phyloP scores from a whole-genome alignment of 805 yeast species.

The Ogataea nonfermentans region DNA sequence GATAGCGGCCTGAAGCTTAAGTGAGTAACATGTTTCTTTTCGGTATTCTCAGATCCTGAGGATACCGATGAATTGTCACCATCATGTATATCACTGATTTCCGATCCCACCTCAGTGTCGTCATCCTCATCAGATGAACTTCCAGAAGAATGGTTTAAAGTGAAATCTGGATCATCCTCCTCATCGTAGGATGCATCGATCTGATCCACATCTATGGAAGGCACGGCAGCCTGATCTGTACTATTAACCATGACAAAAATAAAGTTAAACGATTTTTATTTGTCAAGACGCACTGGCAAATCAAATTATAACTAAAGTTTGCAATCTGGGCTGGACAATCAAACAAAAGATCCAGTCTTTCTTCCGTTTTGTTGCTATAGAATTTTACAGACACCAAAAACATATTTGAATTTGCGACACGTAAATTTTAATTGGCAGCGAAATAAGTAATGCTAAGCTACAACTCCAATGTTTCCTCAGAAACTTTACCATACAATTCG shows the following conservation, averaged over 20 bases:
- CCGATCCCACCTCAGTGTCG: slow-evolving; percentile 17
- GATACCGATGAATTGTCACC: slow-evolving; percentile 18
- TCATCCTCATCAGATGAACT: slow-evolving; percentile 18
- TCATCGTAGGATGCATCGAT: slow-evolving; percentile 28
- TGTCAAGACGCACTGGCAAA: background rate
- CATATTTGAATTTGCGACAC: too few relatives aligned
- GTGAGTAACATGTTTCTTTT: slow-evolving; percentile 1
- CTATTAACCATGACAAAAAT: background rate
- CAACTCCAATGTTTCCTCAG: slow-evolving; percentile 57
- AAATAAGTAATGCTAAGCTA: slow-evolving; percentile 20
- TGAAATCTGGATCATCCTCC: slow-evolving; percentile 30
- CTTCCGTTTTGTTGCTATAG: slow-evolving; percentile 1
- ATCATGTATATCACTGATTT: slow-evolving; percentile 16
- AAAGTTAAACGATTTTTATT: background rate
- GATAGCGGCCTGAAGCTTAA: background rate
- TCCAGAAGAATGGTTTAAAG: slow-evolving; percentile 13
- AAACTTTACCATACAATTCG: slow-evolving; percentile 62
- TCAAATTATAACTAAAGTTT: background rate
- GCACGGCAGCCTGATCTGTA: slow-evolving; percentile 5
- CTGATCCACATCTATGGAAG: slow-evolving; percentile 11
- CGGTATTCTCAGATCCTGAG: slow-evolving; percentile 10
- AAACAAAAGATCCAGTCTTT: background rate
- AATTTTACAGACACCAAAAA: slow-evolving; percentile 7
- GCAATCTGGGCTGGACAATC: too few relatives aligned
- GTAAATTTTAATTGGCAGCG: slow-evolving; percentile 5